phyloP scores from a whole-genome alignment of 805 yeast genomes.

The Grigorovia yakushimaensis region DNA sequence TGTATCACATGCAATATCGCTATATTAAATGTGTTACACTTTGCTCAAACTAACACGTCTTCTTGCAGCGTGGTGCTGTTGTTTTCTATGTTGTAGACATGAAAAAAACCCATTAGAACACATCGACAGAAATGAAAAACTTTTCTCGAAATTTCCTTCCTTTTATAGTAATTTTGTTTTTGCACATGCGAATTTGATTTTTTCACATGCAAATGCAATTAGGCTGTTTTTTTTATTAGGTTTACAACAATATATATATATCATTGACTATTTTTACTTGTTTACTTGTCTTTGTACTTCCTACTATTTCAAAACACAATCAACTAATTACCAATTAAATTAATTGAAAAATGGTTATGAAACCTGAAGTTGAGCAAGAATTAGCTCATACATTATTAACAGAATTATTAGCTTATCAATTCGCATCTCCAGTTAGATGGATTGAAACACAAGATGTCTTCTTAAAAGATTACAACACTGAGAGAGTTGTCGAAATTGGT shows the following conservation, averaged over 20 bases:
- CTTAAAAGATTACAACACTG: slow-evolving; percentile 86
- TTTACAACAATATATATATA: not conserved
- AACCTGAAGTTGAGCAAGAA: slow-evolving; percentile 95
- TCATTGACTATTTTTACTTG: not conserved
- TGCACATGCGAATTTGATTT: not conserved
- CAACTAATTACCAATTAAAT: not conserved
- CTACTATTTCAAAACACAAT: not conserved
- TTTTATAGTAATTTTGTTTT: not conserved
- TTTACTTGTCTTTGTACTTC: too few species aligned
- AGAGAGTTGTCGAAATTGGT: slow-evolving; percentile 96
- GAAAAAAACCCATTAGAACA: not conserved
- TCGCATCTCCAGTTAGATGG: slow-evolving; percentile 99
- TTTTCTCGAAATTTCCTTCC: not conserved
- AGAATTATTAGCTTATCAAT: slow-evolving; percentile 95
- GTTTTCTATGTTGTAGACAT: not conserved
- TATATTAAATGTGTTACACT: not conserved
- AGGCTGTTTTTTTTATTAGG: not conserved
- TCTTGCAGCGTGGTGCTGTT: too few species aligned
- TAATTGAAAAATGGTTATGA: slow-evolving; percentile 28
- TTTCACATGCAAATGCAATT: not conserved
- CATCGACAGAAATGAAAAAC: not conserved
- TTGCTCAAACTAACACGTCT: not conserved
- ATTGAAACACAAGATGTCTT: slow-evolving; percentile 98
- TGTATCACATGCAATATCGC: not conserved
- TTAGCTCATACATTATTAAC: slow-evolving; percentile 89